Evolutionary conservation across 202 grass and related monocot genomes (phyloP), one percentile per base, ranked within the genome.

Genomic region (Alloteropsis angusta): DNA sequence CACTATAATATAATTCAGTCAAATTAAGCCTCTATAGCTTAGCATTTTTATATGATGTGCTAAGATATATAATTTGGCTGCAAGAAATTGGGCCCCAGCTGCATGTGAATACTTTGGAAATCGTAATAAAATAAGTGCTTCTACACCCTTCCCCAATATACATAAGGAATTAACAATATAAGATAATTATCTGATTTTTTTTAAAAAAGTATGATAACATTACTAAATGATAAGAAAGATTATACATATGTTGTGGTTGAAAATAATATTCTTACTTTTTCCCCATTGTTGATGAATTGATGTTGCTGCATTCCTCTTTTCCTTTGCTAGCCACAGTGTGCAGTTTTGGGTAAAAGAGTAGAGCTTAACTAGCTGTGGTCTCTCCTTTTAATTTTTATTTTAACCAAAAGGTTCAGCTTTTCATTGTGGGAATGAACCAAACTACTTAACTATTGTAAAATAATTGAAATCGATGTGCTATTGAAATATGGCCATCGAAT

Each of bases 21-120:
- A 85, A 85, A 81, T 88, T 88, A 73, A 16, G 82, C 44, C 48
- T 65, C 46, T 39, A 46, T 71, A 48, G 49, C 11, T 44, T 65
- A 75, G 0, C 30, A 9, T 50, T 58, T 43, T 75, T 57, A 47
- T 75, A 64, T 56, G 17, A 54, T 54, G 16, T 34, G 37, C 59
- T 66, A 25, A 65, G 21, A 76, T 50, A 65, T 85, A 68, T 7
- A 70, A 35, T 57, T 44, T 41, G 42, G 41, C 56, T 43, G 80
- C 49, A 4, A 60, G 21, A 69, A 81, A 72, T 60, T 72, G 47
- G 82, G 25, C 49, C 49, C 71, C 65, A 43, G 44, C 36, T 67
- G 70, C 76, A 88, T 80, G 72, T 78, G 71, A 72, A 72, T 65
- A 60, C 72, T 66, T 81, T 81, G 76, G 77, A 71, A 77, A 50